Evolutionary conservation across 176 grass and related monocot genomes (phyloP).

Genomic region (Cocos nucifera): DNA sequence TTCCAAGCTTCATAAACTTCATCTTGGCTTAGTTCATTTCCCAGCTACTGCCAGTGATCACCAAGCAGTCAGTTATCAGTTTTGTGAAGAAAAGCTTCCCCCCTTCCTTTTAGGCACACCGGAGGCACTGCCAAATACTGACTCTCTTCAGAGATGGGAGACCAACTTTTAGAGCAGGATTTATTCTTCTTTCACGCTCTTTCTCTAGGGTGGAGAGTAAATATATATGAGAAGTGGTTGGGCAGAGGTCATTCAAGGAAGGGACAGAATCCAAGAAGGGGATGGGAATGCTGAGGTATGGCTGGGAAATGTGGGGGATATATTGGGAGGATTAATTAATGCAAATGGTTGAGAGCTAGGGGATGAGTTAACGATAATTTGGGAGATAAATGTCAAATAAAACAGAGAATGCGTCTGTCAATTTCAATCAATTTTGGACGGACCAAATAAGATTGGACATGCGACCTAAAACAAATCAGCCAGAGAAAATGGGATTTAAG

Average conservation of each 20-base stretch:
- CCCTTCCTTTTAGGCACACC: neutral
- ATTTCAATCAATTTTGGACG: no score
- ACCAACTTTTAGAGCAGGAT: conserved; percentile 20
- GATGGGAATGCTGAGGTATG: conserved; percentile 26
- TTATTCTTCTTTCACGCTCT: conserved; percentile 7
- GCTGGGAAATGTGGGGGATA: conserved; percentile 5
- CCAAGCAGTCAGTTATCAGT: no score
- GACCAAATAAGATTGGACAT: no score
- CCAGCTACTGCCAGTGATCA: no score
- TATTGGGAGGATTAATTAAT: conserved; percentile 23
- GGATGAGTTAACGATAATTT: conserved; percentile 16
- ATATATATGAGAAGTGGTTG: conserved; percentile 32
- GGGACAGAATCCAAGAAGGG: conserved; percentile 20
- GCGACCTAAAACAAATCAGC: no score
- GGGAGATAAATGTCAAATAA: neutral
- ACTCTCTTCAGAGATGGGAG: conserved; percentile 31
- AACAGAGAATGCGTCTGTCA: no score
- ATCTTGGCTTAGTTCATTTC: conserved; percentile 25
- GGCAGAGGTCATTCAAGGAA: conserved; percentile 2
- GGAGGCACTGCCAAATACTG: conserved; percentile 13
- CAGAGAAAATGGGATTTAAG: no score
- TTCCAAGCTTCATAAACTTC: conserved; percentile 99
- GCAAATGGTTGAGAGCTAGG: conserved; percentile 22
- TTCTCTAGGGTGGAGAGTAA: neutral
- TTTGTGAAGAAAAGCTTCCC: no score